Base-by-base conservation (phyloP, 306 rosid genomes). In the Citrullus amarus region DNA sequence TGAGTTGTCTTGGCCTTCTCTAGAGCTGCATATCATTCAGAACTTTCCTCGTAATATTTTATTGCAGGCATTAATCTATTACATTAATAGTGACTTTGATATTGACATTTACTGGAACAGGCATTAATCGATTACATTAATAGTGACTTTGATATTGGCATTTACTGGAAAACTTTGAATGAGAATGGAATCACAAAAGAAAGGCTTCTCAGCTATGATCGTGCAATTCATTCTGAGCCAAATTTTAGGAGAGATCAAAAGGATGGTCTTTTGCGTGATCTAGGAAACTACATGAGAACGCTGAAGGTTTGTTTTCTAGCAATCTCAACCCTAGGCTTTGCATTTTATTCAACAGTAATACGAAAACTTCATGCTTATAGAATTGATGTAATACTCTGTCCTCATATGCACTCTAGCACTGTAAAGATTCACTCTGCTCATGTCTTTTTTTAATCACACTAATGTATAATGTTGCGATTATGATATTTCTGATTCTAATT, bases 161-260 rank as follows among this genome's bases (percentile, higher is more conserved):
- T 88, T 81, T 95, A 95, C 83, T 92, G 99, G 99, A 91, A 91
- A 89, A 91, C 97, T 79, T 88, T 95, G 91, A 89, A 88, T 38
- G 90, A 87, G 50, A 92, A 92, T 41, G 99, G 99, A 85, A 95
- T 95, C 82, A 95, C 99, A 80, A 95, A 95, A 88, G 96, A 95
- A 79, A 94, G 97, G 57, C 97, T 95, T 83, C 77, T 95, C 61
- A 95, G 97, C 89, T 95, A 95, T 68, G 99, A 95, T 78, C 97
- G 99, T 69, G 97, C 78, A 78, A 95, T 95, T 80, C 97, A 83
- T 90, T 86, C 87, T 63, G 99, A 95, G 81, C 99, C 97, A 79
- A 84, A 79, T 55, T 92, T 95, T 87, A 84, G 83, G 79, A 80
- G 90, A 84, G 97, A 92, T 75, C 97, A 92, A 82, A 95, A 86